Conservation (phyloP, 257 asterid species). For the Sherardia arvensis region DNA sequence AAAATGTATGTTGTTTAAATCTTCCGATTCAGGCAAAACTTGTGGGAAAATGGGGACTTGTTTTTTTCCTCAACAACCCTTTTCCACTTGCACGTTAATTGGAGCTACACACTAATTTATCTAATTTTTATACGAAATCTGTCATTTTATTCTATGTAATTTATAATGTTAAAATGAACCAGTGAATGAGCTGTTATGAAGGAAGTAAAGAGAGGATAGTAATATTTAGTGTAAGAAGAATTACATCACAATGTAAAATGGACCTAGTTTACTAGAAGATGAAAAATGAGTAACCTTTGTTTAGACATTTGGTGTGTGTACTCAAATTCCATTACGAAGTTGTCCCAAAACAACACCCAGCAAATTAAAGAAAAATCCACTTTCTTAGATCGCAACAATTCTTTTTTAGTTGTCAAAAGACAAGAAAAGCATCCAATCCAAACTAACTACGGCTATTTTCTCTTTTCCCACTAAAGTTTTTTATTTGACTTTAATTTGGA, state of each 20-base stretch:
- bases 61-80: slow-evolving; percentile 26
- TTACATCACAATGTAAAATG: slow-evolving; percentile 15
- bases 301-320: slow-evolving; percentile 23
- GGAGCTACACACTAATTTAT: too few species aligned
- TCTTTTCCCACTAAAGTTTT: too few species aligned
- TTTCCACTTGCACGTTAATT: slow-evolving; percentile 4
- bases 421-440: slow-evolving; percentile 43
- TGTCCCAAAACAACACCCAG: background rate
- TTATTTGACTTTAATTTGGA: too few species aligned
- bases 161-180: too few species aligned
- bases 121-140: too few species aligned
- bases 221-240: background rate
- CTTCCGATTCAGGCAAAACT: slow-evolving; percentile 20
- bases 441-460: slow-evolving; percentile 23
- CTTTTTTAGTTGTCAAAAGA: slow-evolving; percentile 19
- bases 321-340: slow-evolving; percentile 26
- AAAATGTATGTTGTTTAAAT: background rate
- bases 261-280: slow-evolving; percentile 4
- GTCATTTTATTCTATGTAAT: too few species aligned
- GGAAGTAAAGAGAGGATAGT: too few species aligned
- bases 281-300: background rate
- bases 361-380: slow-evolving; percentile 4
- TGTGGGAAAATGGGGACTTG: slow-evolving; percentile 29
- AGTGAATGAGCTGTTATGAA: too few species aligned
- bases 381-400: slow-evolving; percentile 22